These are phyloP conservation scores for Terfezia boudieri DNA, from an alignment of 495 filamentous ascomycete genomes.

Conservation along the genomic window DNA sequence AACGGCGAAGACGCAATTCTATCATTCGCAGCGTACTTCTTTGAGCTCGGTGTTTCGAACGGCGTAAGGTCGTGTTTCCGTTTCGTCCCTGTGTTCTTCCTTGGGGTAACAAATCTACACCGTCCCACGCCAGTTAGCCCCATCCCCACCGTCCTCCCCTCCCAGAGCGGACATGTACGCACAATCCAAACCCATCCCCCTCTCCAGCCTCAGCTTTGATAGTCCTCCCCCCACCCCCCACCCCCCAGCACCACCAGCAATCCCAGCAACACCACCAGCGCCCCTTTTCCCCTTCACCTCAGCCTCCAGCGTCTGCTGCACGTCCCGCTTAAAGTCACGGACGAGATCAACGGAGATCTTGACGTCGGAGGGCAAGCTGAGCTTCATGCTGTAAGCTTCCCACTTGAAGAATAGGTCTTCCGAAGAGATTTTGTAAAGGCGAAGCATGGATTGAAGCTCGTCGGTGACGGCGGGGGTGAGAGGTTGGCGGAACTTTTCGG, in stretches of 20 bases:
- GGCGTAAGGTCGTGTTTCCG: constrained; percentile 32
- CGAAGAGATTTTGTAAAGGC: constrained; percentile 47
- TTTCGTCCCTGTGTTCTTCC: constrained; percentile 35
- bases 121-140: not conserved
- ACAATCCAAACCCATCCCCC: constrained; percentile 4
- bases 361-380: constrained; percentile 49
- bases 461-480: constrained; percentile 40
- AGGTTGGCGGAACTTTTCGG: constrained; percentile 5
- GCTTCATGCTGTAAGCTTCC: constrained; percentile 90
- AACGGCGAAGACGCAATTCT: constrained; percentile 3
- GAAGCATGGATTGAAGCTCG: constrained; percentile 67
- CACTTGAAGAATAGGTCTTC: constrained; percentile 93
- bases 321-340: constrained; percentile 58
- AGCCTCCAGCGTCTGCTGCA: constrained; percentile 64
- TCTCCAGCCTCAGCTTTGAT: constrained; percentile 6
- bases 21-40: not conserved
- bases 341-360: constrained; percentile 45
- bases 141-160: not conserved
- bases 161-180: not conserved
- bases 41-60: constrained; percentile 6
- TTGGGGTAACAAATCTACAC: constrained; percentile 28
- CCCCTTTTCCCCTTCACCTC: constrained; percentile 26
- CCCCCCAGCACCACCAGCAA: not conserved
- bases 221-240: not conserved
- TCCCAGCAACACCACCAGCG: not conserved